Evolutionary conservation across 1,284 basidiomycete species (phyloP).

Genomic region (Schizophyllum commune): DNA sequence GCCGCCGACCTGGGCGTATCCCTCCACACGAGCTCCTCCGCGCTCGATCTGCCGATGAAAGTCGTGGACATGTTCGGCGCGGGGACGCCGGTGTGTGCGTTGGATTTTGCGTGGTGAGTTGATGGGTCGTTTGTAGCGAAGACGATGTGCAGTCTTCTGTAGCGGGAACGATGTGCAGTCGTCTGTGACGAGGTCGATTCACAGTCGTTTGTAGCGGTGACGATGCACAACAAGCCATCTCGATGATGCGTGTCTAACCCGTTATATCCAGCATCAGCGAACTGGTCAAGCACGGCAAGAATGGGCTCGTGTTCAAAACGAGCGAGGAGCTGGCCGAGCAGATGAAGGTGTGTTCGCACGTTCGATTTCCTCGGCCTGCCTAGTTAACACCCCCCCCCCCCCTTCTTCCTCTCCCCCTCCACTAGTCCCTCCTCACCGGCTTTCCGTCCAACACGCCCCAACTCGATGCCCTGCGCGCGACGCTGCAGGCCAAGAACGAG

Average conservation of each 20-base stretch:
- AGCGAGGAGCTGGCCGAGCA: constrained; percentile 66
- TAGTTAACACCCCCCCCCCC: too few relatives aligned
- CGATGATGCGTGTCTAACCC: too few relatives aligned
- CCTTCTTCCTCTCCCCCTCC: too few relatives aligned
- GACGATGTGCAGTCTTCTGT: constrained; percentile 39
- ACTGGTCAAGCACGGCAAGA: constrained; percentile 76
- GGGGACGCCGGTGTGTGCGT: constrained; percentile 86
- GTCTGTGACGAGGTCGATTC: too few relatives aligned
- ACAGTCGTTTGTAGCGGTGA: too few relatives aligned
- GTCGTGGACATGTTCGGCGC: constrained; percentile 99
- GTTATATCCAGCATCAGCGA: constrained; percentile 72
- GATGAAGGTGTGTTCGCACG: constrained; percentile 48
- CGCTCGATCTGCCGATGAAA: constrained; percentile 96
- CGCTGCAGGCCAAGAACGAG: constrained; percentile 22
- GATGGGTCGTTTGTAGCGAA: too few relatives aligned
- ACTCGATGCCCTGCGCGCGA: constrained; percentile 42
- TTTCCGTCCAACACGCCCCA: constrained; percentile 47
- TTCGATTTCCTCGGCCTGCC: neutral
- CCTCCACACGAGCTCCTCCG: constrained; percentile 87
- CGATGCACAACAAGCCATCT: too few relatives aligned
- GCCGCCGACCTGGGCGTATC: constrained; percentile 90
- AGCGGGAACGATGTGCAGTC: too few relatives aligned
- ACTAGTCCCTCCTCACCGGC: constrained; percentile 52
- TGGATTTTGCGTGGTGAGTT: constrained; percentile 79
- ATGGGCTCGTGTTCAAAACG: constrained; percentile 75